Evolutionary conservation across 768 basidiomycete genomes (phyloP).

Genomic region (Amanita jacksonii): DNA sequence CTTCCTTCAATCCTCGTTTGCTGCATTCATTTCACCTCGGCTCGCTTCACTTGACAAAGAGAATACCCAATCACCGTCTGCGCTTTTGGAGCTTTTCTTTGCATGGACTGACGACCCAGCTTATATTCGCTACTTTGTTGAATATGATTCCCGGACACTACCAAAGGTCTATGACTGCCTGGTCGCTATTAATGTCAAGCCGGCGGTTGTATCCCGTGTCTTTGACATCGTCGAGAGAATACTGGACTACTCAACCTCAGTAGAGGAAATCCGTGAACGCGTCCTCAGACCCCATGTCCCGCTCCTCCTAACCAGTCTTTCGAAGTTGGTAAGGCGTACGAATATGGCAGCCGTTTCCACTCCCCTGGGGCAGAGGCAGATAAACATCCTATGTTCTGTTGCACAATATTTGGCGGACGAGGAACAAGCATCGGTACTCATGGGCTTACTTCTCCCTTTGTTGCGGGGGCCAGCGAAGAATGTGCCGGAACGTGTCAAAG

Average conservation of each 20-base stretch:
- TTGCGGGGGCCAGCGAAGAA: conserved; percentile 67
- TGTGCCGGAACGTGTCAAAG: conserved; percentile 81
- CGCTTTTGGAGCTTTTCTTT: conserved; percentile 77
- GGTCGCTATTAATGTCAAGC: conserved; percentile 77
- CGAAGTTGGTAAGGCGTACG: conserved; percentile 54
- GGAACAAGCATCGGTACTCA: conserved; percentile 62
- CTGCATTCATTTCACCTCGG: conserved; percentile 73
- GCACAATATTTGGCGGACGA: conserved; percentile 65
- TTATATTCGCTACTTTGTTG: conserved; percentile 54
- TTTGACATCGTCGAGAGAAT: conserved; percentile 81
- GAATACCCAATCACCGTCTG: conserved; percentile 88
- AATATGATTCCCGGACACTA: conserved; percentile 58
- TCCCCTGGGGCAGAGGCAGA: conserved; percentile 71
- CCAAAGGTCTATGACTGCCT: conserved; percentile 79
- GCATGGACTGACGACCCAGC: conserved; percentile 57
- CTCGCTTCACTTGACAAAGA: conserved; percentile 66
- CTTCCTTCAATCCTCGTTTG: conserved; percentile 60
- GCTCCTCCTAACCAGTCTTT: conserved; percentile 60
- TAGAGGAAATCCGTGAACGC: conserved; percentile 35
- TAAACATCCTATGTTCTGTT: conserved; percentile 70
- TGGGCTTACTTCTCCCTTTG: conserved; percentile 68
- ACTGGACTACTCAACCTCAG: conserved; percentile 42
- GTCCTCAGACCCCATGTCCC: conserved; percentile 67
- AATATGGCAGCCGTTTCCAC: conserved; percentile 41
- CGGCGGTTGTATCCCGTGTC: conserved; percentile 66